phyloP scores from a whole-genome alignment of 805 yeast genomes.

The Candida silvicultrix region DNA sequence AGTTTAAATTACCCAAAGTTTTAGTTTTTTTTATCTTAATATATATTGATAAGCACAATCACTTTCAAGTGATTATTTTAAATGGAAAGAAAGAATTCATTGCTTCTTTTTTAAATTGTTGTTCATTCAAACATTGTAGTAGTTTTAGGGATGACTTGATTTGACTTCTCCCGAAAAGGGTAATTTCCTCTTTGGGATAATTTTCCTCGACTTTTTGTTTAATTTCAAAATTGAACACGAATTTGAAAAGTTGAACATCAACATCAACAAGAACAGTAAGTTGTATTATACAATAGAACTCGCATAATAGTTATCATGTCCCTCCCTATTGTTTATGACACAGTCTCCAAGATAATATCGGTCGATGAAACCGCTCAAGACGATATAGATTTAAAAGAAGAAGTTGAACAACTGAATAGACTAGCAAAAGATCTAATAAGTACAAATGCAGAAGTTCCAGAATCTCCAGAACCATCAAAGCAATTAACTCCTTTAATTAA shows the following conservation, averaged over 20 bases:
- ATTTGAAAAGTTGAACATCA: background rate
- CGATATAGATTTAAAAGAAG: constrained; percentile 13
- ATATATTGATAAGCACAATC: background rate
- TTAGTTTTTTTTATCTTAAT: constrained; percentile 1
- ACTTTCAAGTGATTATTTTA: background rate
- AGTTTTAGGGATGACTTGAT: too few relatives aligned
- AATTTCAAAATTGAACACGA: background rate
- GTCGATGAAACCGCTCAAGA: background rate
- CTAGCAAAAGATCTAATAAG: constrained; percentile 26
- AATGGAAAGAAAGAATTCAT: background rate
- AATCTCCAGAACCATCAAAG: constrained; percentile 47
- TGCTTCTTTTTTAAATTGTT: background rate
- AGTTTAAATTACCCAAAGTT: background rate
- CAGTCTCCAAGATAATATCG: background rate
- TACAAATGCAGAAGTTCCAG: constrained; percentile 42
- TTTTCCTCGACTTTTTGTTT: background rate
- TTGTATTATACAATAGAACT: background rate
- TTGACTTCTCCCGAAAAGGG: background rate
- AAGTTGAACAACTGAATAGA: constrained; percentile 28
- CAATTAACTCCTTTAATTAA: constrained; percentile 51
- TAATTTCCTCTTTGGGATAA: background rate
- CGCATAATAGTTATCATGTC: background rate
- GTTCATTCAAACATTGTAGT: too few relatives aligned
- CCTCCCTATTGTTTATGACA: background rate
- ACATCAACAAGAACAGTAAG: background rate